These are phyloP conservation scores for Arabidopsis hybrid DNA, from an alignment of 441 rosid species.

Conservation along the genomic window DNA sequence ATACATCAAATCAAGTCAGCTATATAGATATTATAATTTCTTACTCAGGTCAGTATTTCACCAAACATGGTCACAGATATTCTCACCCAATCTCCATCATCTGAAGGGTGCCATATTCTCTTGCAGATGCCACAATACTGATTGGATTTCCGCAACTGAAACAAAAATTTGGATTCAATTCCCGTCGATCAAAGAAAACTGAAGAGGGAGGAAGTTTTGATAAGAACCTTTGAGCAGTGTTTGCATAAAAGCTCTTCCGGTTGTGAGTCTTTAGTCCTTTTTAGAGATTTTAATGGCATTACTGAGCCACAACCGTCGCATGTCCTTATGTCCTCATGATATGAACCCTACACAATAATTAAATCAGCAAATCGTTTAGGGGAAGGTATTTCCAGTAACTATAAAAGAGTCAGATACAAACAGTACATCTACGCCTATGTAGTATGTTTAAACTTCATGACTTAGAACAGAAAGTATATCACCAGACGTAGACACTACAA, in stretches of 20 bases:
- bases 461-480: no score
- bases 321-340: slow-evolving; percentile 55
- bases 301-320: slow-evolving; percentile 81
- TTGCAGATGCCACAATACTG: slow-evolving; percentile 97
- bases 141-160: slow-evolving; percentile 78
- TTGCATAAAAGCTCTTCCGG: slow-evolving; percentile 69
- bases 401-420: slow-evolving; percentile 13
- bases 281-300: slow-evolving; percentile 68
- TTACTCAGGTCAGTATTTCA: slow-evolving; percentile 17
- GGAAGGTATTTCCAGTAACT: slow-evolving; percentile 1
- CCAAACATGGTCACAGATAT: slow-evolving; percentile 32
- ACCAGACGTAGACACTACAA: not conserved
- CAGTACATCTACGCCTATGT: no score
- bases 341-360: slow-evolving; percentile 54
- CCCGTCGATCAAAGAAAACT: no score
- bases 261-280: slow-evolving; percentile 53
- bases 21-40: slow-evolving; percentile 42
- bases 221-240: slow-evolving; percentile 78
- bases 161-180: slow-evolving; percentile 28
- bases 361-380: slow-evolving; percentile 26
- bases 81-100: slow-evolving; percentile 93
- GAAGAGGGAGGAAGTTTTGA: no score
- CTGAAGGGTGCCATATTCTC: slow-evolving; percentile 88
- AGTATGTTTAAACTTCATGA: no score
- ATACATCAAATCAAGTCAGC: slow-evolving; percentile 40